Evolutionary conservation across 2,329 filamentous ascomycete species (phyloP).

Genomic region (Colletotrichum nymphaeae): DNA sequence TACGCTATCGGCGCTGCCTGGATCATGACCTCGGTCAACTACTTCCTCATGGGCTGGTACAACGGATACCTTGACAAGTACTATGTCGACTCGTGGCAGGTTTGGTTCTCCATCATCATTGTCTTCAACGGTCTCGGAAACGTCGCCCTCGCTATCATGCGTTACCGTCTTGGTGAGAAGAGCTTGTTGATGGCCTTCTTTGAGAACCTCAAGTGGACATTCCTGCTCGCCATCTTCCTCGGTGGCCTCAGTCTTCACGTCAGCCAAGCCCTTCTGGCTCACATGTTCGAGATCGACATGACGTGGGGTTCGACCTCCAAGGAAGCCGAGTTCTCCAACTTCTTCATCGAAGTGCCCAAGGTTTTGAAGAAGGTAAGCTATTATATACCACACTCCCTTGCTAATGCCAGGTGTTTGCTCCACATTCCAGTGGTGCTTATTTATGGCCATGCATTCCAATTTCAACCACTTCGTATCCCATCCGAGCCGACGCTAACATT

Average conservation of each 20-base stretch:
- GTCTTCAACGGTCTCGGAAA: slow-evolving; percentile 83
- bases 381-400: slow-evolving; percentile 44
- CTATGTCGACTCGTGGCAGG: slow-evolving; percentile 82
- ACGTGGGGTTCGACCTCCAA: slow-evolving; percentile 87
- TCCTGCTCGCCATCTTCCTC: slow-evolving; percentile 82
- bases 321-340: slow-evolving; percentile 83
- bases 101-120: slow-evolving; percentile 84
- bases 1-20: slow-evolving; percentile 82
- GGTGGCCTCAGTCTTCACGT: slow-evolving; percentile 86
- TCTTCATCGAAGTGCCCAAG: slow-evolving; percentile 85
- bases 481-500: slow-evolving; percentile 23
- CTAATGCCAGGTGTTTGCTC: slow-evolving; percentile 39
- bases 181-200: slow-evolving; percentile 66
- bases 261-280: slow-evolving; percentile 80
- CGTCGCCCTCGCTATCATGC: slow-evolving; percentile 76
- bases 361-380: slow-evolving; percentile 80
- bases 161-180: slow-evolving; percentile 76
- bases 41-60: slow-evolving; percentile 81
- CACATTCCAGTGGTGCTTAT: slow-evolving; percentile 34
- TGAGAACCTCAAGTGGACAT: slow-evolving; percentile 80
- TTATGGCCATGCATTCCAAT: slow-evolving; percentile 38
- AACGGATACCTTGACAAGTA: slow-evolving; percentile 84
- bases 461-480: background rate
- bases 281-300: slow-evolving; percentile 90
- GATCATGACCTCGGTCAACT: slow-evolving; percentile 79